Evolutionary conservation across 148 eudicot species (phyloP), one percentile per base, ranked within the genome.

Genomic region (Mesembryanthemum crystallinum): DNA sequence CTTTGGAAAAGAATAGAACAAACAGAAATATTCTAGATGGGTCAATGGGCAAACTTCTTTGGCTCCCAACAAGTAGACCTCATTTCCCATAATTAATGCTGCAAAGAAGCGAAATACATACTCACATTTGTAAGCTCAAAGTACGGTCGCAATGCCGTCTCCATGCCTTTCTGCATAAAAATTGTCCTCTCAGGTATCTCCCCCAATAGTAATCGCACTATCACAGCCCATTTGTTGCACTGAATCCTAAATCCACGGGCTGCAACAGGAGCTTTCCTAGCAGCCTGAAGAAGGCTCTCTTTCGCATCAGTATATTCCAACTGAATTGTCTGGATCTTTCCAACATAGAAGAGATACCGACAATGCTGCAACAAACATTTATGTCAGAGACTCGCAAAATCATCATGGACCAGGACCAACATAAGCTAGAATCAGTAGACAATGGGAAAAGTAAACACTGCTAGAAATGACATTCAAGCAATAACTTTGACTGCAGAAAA

Each of bases 131-230:
- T 94, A 49, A 94, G 96, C 85, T 94, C 98, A 80, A 94, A 94
- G 89, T 94, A 94, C 7, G 98, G 97, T 76, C 93, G 85, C 84
- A 94, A 81, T 52, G 93, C 92, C 76, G 83, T 90, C 76, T 92
- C 97, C 98, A 94, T 92, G 73, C 97, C 97, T 81, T 92, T 92
- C 89, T 94, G 98, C 96, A 94, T 88, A 64, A 94, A 94, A 71
- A 92, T 90, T 47, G 97, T 94, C 78, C 98, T 89, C 79, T 94
- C 98, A 39, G 98, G 98, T 57, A 94, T 94, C 78, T 92, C 98
- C 64, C 98, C 98, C 57, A 92, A 82, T 35, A 94, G 85, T 72
- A 94, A 79, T 63, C 97, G 91, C 76, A 94, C 97, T 42, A 94
- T 90, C 60, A 94, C 89, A 73, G 96, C 97, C 98, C 97, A 94